Conservation (phyloP, 257 asterid species). For the Echium plantagineum region DNA sequence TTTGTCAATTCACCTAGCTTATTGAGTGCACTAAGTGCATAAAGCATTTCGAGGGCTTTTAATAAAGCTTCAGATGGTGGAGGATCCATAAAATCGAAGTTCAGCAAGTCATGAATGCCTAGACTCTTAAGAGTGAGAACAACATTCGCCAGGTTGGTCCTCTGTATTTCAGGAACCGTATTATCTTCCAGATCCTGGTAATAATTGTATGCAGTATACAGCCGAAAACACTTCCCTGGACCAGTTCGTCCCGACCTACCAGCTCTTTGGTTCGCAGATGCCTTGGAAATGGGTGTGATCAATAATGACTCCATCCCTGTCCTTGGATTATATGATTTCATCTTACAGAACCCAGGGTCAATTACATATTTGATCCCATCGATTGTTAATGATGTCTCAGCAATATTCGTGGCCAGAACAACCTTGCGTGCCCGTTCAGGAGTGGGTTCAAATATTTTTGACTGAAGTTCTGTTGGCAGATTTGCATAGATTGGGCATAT, state of each 20-base stretch:
- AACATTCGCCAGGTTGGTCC: slow-evolving; percentile 85
- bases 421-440: slow-evolving; percentile 43
- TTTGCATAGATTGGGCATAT: slow-evolving; percentile 40
- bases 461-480: slow-evolving; percentile 32
- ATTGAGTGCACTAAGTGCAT: slow-evolving; percentile 86
- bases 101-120: slow-evolving; percentile 75
- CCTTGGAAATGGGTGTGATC: slow-evolving; percentile 81
- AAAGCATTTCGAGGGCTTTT: slow-evolving; percentile 81
- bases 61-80: slow-evolving; percentile 90
- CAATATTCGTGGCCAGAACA: slow-evolving; percentile 36
- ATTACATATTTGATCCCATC: slow-evolving; percentile 93
- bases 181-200: slow-evolving; percentile 77
- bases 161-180: slow-evolving; percentile 86
- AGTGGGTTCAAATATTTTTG: slow-evolving; percentile 34
- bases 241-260: slow-evolving; percentile 97
- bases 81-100: slow-evolving; percentile 97
- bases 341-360: slow-evolving; percentile 90
- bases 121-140: slow-evolving; percentile 91
- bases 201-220: slow-evolving; percentile 70
- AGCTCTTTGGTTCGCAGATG: slow-evolving; percentile 92
- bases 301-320: slow-evolving; percentile 85
- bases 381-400: slow-evolving; percentile 86
- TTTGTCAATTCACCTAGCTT: slow-evolving; percentile 76
- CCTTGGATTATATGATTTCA: slow-evolving; percentile 86
- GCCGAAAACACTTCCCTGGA: slow-evolving; percentile 86